Percentiles rank a stretch among this genome's conserved stretches.
Conservation (phyloP, 1,284 basidiomycete species). For the Marasmius sp. region DNA sequence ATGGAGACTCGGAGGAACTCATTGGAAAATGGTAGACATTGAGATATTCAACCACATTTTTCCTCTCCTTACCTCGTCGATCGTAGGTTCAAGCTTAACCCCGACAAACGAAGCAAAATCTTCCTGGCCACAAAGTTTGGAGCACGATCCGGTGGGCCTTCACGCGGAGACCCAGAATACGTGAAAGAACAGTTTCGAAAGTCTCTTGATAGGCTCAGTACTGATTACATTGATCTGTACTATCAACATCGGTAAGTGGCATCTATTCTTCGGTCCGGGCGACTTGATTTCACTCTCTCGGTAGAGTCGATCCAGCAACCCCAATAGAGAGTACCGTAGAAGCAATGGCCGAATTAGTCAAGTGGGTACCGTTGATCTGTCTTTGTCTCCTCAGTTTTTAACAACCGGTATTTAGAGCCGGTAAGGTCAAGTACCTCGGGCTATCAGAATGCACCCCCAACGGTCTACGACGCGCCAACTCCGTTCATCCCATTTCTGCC, state of each 20-base stretch:
- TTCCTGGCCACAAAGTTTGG: slow-evolving; percentile 57
- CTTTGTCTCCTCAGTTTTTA: not conserved
- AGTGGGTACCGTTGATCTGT: slow-evolving; percentile 24
- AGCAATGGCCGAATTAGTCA: slow-evolving; percentile 45
- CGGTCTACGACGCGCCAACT: slow-evolving; percentile 49
- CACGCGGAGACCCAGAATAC: slow-evolving; percentile 29
- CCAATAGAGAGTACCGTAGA: slow-evolving; percentile 28
- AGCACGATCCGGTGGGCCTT: slow-evolving; percentile 15
- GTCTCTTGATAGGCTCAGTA: slow-evolving; percentile 10
- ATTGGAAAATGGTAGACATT: slow-evolving; percentile 13
- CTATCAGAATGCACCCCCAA: slow-evolving; percentile 40
- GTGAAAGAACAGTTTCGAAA: slow-evolving; percentile 11
- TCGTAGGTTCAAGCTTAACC: slow-evolving; percentile 45
- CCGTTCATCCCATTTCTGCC: slow-evolving; percentile 47
- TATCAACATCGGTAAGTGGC: slow-evolving; percentile 14
- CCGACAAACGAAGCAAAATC: slow-evolving; percentile 43
- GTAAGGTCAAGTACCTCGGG: slow-evolving; percentile 52
- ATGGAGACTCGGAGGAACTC: slow-evolving; percentile 9
- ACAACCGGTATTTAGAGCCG: too few species aligned
- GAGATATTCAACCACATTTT: too few species aligned
- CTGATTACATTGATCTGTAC: slow-evolving; percentile 14
- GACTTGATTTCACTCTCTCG: not conserved
- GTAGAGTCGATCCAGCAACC: slow-evolving; percentile 10
- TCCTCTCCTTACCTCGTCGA: too few species aligned
- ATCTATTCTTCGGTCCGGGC: too few species aligned